phyloP scores from a whole-genome alignment of 192 early-diverging fungal species.

The Phlyctochytrium arcticum region DNA sequence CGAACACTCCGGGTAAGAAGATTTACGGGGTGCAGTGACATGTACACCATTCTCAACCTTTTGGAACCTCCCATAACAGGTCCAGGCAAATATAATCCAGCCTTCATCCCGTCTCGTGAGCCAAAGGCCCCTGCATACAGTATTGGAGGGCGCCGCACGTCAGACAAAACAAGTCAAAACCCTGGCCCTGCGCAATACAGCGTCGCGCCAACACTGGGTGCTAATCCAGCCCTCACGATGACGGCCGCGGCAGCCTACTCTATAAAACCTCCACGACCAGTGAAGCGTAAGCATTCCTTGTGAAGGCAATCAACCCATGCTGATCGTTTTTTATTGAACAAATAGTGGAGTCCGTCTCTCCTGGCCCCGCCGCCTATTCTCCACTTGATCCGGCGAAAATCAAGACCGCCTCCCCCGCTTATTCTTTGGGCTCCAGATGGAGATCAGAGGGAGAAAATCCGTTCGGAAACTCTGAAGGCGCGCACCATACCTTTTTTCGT shows the following conservation, averaged over 20 bases:
- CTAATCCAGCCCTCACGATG: slow-evolving; percentile 49
- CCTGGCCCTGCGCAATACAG: slow-evolving; percentile 53
- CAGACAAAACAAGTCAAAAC: slow-evolving; percentile 45
- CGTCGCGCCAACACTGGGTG: slow-evolving; percentile 46
- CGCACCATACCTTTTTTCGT: not conserved
- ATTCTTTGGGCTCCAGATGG: slow-evolving; percentile 49
- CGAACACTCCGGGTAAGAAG: slow-evolving; percentile 43
- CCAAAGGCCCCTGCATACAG: slow-evolving; percentile 56
- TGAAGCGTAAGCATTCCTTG: slow-evolving; percentile 33
- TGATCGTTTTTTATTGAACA: not conserved
- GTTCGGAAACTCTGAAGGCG: not conserved
- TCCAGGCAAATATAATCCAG: slow-evolving; percentile 56
- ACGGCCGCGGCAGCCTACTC: slow-evolving; percentile 48
- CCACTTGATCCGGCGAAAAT: slow-evolving; percentile 47
- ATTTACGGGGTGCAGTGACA: not conserved
- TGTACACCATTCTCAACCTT: not conserved
- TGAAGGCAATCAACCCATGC: not conserved
- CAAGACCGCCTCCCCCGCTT: slow-evolving; percentile 48
- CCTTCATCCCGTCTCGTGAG: slow-evolving; percentile 45
- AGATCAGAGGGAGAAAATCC: not conserved
- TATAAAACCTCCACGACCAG: slow-evolving; percentile 50
- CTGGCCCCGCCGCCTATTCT: slow-evolving; percentile 52
- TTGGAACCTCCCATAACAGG: too few species aligned
- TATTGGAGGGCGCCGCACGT: slow-evolving; percentile 45
- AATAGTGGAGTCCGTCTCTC: slow-evolving; percentile 50